A percentile compares a stretch with the other conserved stretches of the same genome.
Conservation (phyloP, 2,329 filamentous ascomycete species). For the Dothistroma pini region DNA sequence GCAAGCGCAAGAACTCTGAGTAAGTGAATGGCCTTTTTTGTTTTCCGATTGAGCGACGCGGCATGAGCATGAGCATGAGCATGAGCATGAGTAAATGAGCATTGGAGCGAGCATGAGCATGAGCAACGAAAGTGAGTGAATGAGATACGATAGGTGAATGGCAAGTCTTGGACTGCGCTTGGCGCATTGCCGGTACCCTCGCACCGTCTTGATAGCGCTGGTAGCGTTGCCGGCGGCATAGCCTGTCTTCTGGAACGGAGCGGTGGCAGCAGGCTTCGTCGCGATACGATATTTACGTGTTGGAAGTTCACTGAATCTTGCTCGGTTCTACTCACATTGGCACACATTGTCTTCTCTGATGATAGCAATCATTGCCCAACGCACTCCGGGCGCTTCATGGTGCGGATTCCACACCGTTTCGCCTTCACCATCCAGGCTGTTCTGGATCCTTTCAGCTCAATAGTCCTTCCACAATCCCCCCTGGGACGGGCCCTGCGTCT, state of each 20-base stretch:
- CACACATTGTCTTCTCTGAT: neutral
- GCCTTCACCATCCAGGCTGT: no score
- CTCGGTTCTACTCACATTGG: neutral
- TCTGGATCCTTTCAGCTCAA: no score
- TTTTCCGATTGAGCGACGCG: neutral
- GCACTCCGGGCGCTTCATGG: neutral
- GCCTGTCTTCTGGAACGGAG: neutral
- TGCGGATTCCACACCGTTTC: no score
- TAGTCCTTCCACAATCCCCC: no score
- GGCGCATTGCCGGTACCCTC: neutral
- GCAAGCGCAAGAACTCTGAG: conserved; percentile 2
- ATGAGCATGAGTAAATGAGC: neutral
- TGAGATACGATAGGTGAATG: no score
- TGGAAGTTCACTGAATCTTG: neutral
- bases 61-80: neutral
- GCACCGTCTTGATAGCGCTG: neutral
- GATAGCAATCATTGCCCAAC: neutral
- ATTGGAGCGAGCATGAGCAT: neutral
- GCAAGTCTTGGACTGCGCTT: neutral
- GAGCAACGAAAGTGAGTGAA: neutral
- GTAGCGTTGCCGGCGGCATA: neutral
- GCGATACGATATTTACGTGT: neutral
- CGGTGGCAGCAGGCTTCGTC: neutral
- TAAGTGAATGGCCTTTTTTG: neutral
- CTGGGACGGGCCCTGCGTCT: no score